These are phyloP conservation scores for Pythium dissimile DNA, from an alignment of 352 stramenopile species.

Conservation along the genomic window DNA sequence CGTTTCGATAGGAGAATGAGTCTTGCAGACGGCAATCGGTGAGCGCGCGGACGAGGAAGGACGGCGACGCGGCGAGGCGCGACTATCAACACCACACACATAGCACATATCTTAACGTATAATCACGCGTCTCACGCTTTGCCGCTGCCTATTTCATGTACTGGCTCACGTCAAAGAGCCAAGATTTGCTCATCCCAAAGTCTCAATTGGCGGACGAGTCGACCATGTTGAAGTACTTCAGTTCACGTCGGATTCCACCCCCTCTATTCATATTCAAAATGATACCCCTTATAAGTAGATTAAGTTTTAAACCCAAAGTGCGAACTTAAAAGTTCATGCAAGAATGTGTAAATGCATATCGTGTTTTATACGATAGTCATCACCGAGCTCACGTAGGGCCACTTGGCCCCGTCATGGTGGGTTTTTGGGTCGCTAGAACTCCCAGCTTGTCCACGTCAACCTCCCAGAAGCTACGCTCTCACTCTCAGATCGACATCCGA, in stretches of 20 bases:
- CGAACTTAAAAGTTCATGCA: not conserved
- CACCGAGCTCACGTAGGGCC: not conserved
- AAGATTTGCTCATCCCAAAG: not conserved
- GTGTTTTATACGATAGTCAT: not conserved
- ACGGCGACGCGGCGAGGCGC: not conserved
- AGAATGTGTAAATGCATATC: not conserved
- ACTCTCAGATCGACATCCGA: constrained; percentile 6
- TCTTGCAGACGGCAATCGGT: not conserved
- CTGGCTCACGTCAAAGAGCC: not conserved
- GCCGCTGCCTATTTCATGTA: not conserved
- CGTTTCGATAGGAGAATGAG: constrained; percentile 16
- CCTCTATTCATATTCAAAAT: not conserved
- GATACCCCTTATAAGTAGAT: constrained; percentile 4
- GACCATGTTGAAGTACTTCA: constrained; percentile 22
- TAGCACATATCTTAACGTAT: not conserved
- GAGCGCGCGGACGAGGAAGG: not conserved
- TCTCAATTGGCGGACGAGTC: too few relatives aligned
- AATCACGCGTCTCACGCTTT: not conserved
- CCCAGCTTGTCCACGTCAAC: constrained; percentile 1
- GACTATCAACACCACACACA: not conserved
- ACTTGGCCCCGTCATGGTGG: not conserved
- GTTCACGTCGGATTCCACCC: constrained; percentile 17
- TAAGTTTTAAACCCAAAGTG: not conserved
- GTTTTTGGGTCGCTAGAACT: constrained; percentile 5
- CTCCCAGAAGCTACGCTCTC: not conserved